Base-by-base conservation (phyloP, 306 rosid species). In the Hippophae rhamnoides region DNA sequence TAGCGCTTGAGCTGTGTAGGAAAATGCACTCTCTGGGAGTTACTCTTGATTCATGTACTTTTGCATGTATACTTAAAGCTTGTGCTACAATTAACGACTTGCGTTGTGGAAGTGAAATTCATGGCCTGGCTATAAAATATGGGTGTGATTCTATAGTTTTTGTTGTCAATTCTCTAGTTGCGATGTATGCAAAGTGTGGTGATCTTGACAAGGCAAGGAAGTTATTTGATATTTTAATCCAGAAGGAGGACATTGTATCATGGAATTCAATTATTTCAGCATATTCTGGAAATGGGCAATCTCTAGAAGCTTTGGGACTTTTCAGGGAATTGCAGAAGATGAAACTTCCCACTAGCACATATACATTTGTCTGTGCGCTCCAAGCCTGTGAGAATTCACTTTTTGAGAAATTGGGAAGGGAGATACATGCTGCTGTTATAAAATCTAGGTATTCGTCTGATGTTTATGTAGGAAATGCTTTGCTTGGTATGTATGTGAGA, bases 221-320 rank as follows among this genome's bases (percentile, higher is more conserved):
- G 58, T 50, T 84, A 66, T 87, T 87, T 69, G 80, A 72, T 38
- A 44, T 69, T 51, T 60, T 77, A 70, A 62, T 60, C 41, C 66
- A 65, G 69, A 79, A 77, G 63, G 78, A 84, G 27, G 90, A 86
- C 64, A 11, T 62, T 53, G 86, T 86, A 44, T 70, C 81, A 8
- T 86, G 90, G 95, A 86, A 86, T 69, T 84, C 88, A 56, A 79
- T 86, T 14, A 79, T 83, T 72, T 77, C 82, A 0, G 88, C 86
- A 12, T 73, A 81, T 71, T 79, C 79, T 18, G 66, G 77, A 3
- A 71, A 62, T 58, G 83, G 86, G 49, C 57, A 60, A 61, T 76
- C 61, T 25, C 47, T 57, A 1, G 86, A 79, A 69, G 88, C 89
- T 13, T 65, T 87, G 67, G 68, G 48, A 8, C 71, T 75, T 53